Evolutionary conservation across 768 basidiomycete genomes (phyloP).

Genomic region (Leucosporidium scottii): DNA sequence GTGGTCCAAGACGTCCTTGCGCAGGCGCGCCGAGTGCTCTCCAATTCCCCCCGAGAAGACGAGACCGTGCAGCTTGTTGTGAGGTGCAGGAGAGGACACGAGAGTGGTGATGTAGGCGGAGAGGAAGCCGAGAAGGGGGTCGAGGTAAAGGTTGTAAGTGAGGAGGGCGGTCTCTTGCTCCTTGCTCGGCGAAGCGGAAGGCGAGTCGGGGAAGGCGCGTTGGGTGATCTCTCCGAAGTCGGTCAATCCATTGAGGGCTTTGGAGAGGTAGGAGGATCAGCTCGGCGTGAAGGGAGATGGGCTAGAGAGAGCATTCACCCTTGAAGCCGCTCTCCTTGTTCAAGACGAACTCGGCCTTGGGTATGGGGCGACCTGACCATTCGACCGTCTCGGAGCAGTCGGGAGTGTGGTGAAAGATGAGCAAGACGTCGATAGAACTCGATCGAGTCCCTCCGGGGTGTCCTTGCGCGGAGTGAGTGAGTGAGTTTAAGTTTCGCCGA

Average conservation of each 20-base stretch:
- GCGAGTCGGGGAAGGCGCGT: slow-evolving; percentile 30
- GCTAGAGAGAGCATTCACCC: slow-evolving; percentile 49
- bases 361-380: slow-evolving; percentile 29
- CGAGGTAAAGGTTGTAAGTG: slow-evolving; percentile 57
- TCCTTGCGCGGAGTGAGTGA: slow-evolving; percentile 38
- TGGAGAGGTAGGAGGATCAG: neutral
- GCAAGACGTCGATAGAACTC: slow-evolving; percentile 72
- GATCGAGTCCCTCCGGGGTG: slow-evolving; percentile 82
- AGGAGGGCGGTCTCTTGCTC: slow-evolving; percentile 48
- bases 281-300: slow-evolving; percentile 50
- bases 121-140: slow-evolving; percentile 27
- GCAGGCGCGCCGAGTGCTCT: slow-evolving; percentile 59
- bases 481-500: neutral
- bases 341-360: slow-evolving; percentile 45
- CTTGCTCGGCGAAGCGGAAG: slow-evolving; percentile 45
- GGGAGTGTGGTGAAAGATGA: slow-evolving; percentile 75
- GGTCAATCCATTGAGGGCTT: slow-evolving; percentile 35
- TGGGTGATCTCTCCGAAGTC: slow-evolving; percentile 63
- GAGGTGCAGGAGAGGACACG: slow-evolving; percentile 17
- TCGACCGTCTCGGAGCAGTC: slow-evolving; percentile 59
- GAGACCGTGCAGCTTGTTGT: slow-evolving; percentile 55
- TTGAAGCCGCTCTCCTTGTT: slow-evolving; percentile 65
- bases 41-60: slow-evolving; percentile 87
- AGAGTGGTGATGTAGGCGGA: slow-evolving; percentile 29
- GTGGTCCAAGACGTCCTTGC: slow-evolving; percentile 53